Evolutionary conservation across 2,329 filamentous ascomycete genomes (phyloP), one percentile per base, ranked within the genome.

Genomic region (Aschersonia sp.): DNA sequence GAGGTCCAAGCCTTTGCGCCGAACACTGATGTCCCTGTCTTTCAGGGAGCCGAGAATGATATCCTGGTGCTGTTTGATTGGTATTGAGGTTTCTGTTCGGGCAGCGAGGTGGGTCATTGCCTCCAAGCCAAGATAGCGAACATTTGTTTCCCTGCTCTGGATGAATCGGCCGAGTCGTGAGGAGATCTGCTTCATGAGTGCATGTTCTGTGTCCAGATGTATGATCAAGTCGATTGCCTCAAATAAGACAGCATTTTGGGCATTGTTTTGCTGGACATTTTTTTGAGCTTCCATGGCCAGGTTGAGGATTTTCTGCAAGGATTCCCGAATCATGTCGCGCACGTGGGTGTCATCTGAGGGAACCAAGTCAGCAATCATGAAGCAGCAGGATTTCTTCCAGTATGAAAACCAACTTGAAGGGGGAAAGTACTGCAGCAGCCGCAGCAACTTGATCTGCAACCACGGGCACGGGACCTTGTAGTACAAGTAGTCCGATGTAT

Each of bases 401-500:
- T 3, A 35, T 12, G 22, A 22, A 6, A 29, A 52, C 74, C 53
- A 72, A 89, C 86, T 83, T 61, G 92, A 94, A 43, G 92, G 90
- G 30, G 89, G 85, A 64, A 95, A 98, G 64, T 97, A 98, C 66
- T 98, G 92, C 53, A 98, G 73, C 51, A 98, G 68, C 52, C 89
- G 81, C 54, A 98, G 67, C 14, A 98, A 74, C 68, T 98, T 98
- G 59, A 97, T 85, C 66, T 97, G 89, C 49, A 98, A 81, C 92
- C 92, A 98, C 3, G 92, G 92, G 61, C 92, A 98, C 1, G 92
- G 92, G n/a, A 98, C 92, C 60, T 95, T 95, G 73, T 98, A 98
- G 70, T 98, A 98, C 30, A 95, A 77, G 62, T 98, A 98, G 62
- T 97, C 92, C 48, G 80, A 77, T 0, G 87, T 79, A 58, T 87